These are phyloP conservation scores for Amauroascus verrucosus DNA, from an alignment of 2,329 filamentous ascomycete species.

Conservation along the genomic window DNA sequence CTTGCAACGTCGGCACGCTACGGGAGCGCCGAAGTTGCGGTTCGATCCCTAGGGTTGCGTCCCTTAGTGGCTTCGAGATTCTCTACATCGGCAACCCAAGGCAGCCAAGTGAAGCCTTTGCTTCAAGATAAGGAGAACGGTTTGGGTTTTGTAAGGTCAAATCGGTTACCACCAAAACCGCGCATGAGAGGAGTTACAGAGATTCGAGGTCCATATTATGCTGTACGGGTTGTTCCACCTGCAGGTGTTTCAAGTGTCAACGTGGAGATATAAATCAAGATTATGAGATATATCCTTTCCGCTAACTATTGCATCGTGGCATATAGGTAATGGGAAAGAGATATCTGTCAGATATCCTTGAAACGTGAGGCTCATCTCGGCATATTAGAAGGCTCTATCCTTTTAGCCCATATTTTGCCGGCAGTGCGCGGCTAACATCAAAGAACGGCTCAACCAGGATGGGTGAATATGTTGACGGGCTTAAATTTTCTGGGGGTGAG, in stretches of 20 bases:
- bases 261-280: too few relatives aligned
- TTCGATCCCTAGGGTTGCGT: not conserved
- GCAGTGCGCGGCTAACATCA: not conserved
- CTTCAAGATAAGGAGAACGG: slow-evolving; percentile 42
- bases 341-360: slow-evolving; percentile 44
- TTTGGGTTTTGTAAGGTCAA: slow-evolving; percentile 44
- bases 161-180: slow-evolving; percentile 41
- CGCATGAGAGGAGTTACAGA: slow-evolving; percentile 44
- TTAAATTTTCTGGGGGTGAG: slow-evolving; percentile 45
- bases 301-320: not conserved
- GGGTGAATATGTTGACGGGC: slow-evolving; percentile 45
- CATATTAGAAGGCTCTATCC: not conserved
- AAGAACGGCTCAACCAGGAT: slow-evolving; percentile 29
- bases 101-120: slow-evolving; percentile 25
- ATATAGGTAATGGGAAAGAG: slow-evolving; percentile 41
- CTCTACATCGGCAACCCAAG: slow-evolving; percentile 8
- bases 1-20: not conserved
- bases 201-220: slow-evolving; percentile 48
- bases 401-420: not conserved
- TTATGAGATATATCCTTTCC: too few relatives aligned
- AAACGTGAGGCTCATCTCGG: slow-evolving; percentile 33
- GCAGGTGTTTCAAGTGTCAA: not conserved
- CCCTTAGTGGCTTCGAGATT: not conserved
- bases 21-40: not conserved
- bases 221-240: slow-evolving; percentile 23